Conservation (phyloP, 2,329 filamentous ascomycete genomes). For the Ceratocystiopsis minuta region DNA sequence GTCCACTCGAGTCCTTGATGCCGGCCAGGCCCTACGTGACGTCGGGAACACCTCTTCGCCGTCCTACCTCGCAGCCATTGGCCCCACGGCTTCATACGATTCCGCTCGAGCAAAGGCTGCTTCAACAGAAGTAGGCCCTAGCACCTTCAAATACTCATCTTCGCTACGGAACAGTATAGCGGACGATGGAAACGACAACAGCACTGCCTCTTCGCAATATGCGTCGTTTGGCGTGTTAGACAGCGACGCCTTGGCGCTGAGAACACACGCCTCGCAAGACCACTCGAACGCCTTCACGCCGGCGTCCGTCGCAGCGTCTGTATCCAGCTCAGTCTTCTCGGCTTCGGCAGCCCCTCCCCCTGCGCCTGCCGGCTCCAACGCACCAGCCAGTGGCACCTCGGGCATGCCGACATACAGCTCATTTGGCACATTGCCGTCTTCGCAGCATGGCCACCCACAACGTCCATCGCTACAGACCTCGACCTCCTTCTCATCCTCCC, state of each 20-base stretch:
- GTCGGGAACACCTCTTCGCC: conserved; percentile 22
- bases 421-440: conserved; percentile 10
- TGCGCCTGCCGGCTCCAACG: no score
- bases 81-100: conserved; percentile 16
- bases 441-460: conserved; percentile 27
- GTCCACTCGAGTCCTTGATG: no score
- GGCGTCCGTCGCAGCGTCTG: background rate
- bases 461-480: conserved; percentile 21
- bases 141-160: conserved; percentile 22
- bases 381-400: background rate
- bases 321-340: conserved; percentile 1
- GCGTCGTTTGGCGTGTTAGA: conserved; percentile 1
- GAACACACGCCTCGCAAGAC: background rate
- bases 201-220: background rate
- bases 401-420: background rate
- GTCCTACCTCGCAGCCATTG: conserved; percentile 26
- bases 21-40: conserved; percentile 13
- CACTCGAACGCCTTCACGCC: background rate
- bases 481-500: conserved; percentile 4
- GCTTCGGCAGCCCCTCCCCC: background rate
- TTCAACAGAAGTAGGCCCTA: conserved; percentile 26
- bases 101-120: conserved; percentile 17
- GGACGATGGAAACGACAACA: background rate
- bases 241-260: background rate
- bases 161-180: conserved; percentile 2